phyloP scores from a whole-genome alignment of 2,329 filamentous ascomycete species.

The Talaromyces sp. region DNA sequence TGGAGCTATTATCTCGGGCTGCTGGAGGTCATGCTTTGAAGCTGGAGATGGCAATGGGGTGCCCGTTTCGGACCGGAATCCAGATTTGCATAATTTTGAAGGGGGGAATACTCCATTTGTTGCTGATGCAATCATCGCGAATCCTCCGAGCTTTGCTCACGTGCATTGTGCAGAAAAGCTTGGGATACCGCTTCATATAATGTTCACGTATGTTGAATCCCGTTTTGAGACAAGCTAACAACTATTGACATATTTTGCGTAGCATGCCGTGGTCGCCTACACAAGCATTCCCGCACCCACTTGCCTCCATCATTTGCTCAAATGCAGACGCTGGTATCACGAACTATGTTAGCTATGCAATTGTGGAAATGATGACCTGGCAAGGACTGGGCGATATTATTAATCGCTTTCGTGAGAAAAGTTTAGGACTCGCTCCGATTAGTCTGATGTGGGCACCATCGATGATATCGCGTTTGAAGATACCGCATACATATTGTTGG shows the following conservation, averaged over 20 bases:
- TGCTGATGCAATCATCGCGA: conserved; percentile 82
- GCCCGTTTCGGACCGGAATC: conserved; percentile 27
- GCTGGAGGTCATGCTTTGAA: conserved; percentile 81
- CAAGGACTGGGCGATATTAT: conserved; percentile 87
- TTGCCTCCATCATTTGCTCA: conserved; percentile 73
- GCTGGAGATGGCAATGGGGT: conserved; percentile 59
- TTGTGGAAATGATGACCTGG: conserved; percentile 91
- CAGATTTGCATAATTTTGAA: conserved; percentile 38
- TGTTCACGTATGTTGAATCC: conserved; percentile 67
- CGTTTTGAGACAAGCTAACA: not conserved
- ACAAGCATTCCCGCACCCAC: conserved; percentile 75
- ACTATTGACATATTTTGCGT: conserved; percentile 21
- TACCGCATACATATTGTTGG: conserved; percentile 85
- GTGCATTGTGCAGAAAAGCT: conserved; percentile 74
- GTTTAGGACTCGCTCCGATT: conserved; percentile 69
- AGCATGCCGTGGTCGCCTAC: conserved; percentile 88
- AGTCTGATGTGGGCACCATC: conserved; percentile 74
- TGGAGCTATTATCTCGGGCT: conserved; percentile 72
- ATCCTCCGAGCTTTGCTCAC: conserved; percentile 73
- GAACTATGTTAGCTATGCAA: conserved; percentile 76
- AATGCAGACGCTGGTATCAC: conserved; percentile 72
- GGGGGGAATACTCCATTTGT: conserved; percentile 58
- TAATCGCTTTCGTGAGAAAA: conserved; percentile 74
- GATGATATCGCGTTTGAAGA: conserved; percentile 55
- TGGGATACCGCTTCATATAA: conserved; percentile 72